Conservation (phyloP, 2,329 filamentous ascomycete species). For the Microascus cirrosus region DNA sequence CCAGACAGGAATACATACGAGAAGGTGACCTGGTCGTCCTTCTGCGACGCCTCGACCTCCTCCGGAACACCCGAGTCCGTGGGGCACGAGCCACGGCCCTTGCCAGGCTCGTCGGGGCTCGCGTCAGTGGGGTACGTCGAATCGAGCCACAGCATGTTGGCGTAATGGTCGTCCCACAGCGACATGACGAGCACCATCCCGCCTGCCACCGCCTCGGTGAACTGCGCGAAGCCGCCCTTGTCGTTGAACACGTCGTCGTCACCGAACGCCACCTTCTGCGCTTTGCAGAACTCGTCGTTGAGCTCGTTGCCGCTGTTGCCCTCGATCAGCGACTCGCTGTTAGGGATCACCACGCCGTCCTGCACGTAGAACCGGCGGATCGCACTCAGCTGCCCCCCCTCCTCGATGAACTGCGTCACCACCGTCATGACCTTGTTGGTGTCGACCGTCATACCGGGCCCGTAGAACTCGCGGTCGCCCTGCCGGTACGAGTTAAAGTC, state of each 20-base stretch:
- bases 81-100: constrained; percentile 13
- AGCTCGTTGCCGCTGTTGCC: constrained; percentile 40
- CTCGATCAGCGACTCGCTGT: constrained; percentile 18
- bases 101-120: constrained; percentile 10
- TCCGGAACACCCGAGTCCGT: constrained; percentile 12
- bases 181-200: constrained; percentile 57
- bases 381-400: not conserved
- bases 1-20: constrained; percentile 12
- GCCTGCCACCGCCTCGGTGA: constrained; percentile 40
- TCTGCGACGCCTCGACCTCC: constrained; percentile 10
- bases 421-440: constrained; percentile 41
- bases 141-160: constrained; percentile 68
- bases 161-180: constrained; percentile 41
- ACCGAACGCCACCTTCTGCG: constrained; percentile 42
- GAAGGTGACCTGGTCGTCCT: constrained; percentile 24
- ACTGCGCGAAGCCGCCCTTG: constrained; percentile 42
- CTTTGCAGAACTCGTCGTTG: constrained; percentile 44
- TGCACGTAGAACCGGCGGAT: constrained; percentile 41
- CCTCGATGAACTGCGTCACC: constrained; percentile 1
- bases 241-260: constrained; percentile 37
- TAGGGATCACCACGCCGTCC: constrained; percentile 40
- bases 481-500: constrained; percentile 56
- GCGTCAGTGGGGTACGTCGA: constrained; percentile 37
- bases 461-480: constrained; percentile 50
- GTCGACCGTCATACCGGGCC: constrained; percentile 44